Conservation (phyloP, 2,329 filamentous ascomycete species). For the Knoxdaviesia capensis region DNA sequence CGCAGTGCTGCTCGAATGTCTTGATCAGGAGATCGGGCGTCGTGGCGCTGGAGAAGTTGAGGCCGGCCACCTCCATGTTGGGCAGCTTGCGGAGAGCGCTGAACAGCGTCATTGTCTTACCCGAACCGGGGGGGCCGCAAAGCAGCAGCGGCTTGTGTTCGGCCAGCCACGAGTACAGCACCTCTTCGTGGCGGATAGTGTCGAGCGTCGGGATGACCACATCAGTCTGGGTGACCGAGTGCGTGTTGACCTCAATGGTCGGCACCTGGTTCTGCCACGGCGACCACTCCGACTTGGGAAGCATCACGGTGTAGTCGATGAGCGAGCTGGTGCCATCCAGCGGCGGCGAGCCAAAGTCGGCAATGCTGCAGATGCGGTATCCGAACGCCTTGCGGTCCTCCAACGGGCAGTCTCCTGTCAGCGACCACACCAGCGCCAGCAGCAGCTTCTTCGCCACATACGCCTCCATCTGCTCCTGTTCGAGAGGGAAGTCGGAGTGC, state of each 20-base stretch:
- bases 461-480: conserved; percentile 71
- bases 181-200: conserved; percentile 92
- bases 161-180: conserved; percentile 98
- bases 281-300: conserved; percentile 77
- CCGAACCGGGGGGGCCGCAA: conserved; percentile 91
- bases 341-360: conserved; percentile 68
- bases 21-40: conserved; percentile 96
- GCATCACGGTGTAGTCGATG: conserved; percentile 83
- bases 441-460: conserved; percentile 90
- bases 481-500: conserved; percentile 83
- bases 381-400: conserved; percentile 76
- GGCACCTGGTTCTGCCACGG: conserved; percentile 93
- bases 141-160: conserved; percentile 95
- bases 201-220: conserved; percentile 96
- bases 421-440: conserved; percentile 81
- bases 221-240: conserved; percentile 94
- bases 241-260: conserved; percentile 88
- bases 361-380: conserved; percentile 61
- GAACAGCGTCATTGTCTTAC: conserved; percentile 99
- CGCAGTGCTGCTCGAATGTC: conserved; percentile 98
- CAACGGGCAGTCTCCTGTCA: conserved; percentile 87
- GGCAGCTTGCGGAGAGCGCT: conserved; percentile 90
- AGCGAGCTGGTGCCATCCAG: conserved; percentile 63
- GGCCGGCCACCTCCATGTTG: conserved; percentile 96
- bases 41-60: conserved; percentile 98